Percentiles rank a stretch among this genome's conserved stretches.
Evolutionary conservation across 495 filamentous ascomycete genomes (phyloP).

Genomic region (Diplogelasinospora grovesii): DNA sequence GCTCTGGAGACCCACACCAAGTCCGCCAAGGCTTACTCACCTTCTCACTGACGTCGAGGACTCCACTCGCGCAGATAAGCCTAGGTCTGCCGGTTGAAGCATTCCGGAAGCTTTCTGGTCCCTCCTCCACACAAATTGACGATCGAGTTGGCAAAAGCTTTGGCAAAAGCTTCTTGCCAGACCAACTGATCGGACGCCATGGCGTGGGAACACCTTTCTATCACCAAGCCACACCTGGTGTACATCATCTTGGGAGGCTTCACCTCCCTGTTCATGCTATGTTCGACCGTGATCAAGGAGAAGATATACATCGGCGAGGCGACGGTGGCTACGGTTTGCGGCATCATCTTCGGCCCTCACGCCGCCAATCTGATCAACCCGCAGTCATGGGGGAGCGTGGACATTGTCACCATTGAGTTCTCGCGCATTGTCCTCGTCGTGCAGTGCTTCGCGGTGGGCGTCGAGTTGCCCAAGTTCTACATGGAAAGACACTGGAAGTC

Average conservation of each 20-base stretch:
- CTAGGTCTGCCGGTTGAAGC: neutral
- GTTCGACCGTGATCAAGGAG: slow-evolving; percentile 96
- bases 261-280: slow-evolving; percentile 96
- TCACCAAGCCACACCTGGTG: slow-evolving; percentile 94
- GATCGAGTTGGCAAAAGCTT: too few relatives aligned
- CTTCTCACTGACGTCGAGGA: neutral
- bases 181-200: too few relatives aligned
- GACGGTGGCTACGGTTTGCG: slow-evolving; percentile 90
- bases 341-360: slow-evolving; percentile 95
- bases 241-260: slow-evolving; percentile 98
- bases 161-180: too few relatives aligned
- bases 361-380: slow-evolving; percentile 89
- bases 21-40: slow-evolving; percentile 9
- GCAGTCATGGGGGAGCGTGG: slow-evolving; percentile 77
- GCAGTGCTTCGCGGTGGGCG: slow-evolving; percentile 98
- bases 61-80: neutral
- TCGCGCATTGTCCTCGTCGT: slow-evolving; percentile 96
- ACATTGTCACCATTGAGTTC: slow-evolving; percentile 95
- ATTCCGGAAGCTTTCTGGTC: too few relatives aligned
- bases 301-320: slow-evolving; percentile 98
- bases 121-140: too few relatives aligned
- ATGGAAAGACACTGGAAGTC: slow-evolving; percentile 99
- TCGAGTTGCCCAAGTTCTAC: slow-evolving; percentile 95
- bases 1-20: slow-evolving; percentile 5
- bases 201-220: slow-evolving; percentile 87